phyloP scores from a whole-genome alignment of 148 eudicot species.

The Spergularia marina region DNA sequence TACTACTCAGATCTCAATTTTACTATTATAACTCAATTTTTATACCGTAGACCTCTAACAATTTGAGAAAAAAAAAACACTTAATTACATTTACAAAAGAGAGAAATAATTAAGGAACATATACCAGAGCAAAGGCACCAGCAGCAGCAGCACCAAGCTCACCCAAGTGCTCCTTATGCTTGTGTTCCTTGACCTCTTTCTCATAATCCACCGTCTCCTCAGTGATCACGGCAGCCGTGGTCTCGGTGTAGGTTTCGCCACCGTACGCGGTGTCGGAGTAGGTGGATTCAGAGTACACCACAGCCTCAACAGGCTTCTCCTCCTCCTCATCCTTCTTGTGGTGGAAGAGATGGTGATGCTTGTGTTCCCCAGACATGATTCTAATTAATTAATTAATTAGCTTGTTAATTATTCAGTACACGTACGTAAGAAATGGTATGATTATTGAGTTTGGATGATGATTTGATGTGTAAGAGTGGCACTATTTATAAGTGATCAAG shows the following conservation, averaged over 20 bases:
- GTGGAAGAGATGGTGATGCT: constrained; percentile 31
- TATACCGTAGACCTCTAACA: too few relatives aligned
- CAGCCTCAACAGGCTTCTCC: constrained; percentile 19
- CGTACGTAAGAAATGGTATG: too few relatives aligned
- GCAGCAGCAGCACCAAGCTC: constrained; percentile 31
- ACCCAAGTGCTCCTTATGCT: constrained; percentile 33
- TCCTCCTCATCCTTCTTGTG: constrained; percentile 31
- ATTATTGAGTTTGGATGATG: too few relatives aligned
- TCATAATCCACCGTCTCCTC: constrained; percentile 4
- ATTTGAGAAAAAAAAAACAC: too few relatives aligned
- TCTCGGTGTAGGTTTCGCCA: constrained; percentile 15
- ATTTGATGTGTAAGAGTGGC: too few relatives aligned
- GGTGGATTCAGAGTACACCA: constrained; percentile 19
- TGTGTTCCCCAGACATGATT: constrained; percentile 23
- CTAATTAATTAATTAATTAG: too few relatives aligned
- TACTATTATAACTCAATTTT: too few relatives aligned
- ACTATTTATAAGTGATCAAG: too few relatives aligned
- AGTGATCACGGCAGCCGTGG: constrained; percentile 10
- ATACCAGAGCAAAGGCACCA: constrained; percentile 34
- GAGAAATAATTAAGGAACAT: background rate
- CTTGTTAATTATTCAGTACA: too few relatives aligned
- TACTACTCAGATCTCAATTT: too few relatives aligned
- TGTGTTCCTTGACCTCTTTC: constrained; percentile 27
- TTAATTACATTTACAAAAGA: too few relatives aligned
- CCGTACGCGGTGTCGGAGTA: constrained; percentile 13